Base-by-base conservation (phyloP, 2,329 filamentous ascomycete species). In the Ophiostoma tasmaniense region DNA sequence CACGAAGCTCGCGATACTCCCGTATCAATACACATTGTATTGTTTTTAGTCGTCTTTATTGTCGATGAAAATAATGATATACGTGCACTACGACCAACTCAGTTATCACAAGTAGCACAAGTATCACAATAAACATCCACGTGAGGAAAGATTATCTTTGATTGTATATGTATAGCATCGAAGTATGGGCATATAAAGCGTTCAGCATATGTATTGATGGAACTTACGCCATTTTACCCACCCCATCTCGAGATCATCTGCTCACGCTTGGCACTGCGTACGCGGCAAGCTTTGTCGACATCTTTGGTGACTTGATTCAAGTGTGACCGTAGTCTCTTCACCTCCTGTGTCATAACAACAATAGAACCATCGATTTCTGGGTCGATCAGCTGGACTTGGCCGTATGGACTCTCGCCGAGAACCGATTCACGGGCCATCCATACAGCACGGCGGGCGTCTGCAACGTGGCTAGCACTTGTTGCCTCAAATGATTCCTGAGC, bases 281-380 rank as follows among this genome's bases (percentile, higher is more conserved):
- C 77, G 33, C 75, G 73, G 10, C 75, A 73, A 5, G 79, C 73
- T 42, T 76, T 77, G 62, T 77, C 77, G 6, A 79, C 72, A 67
- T 78, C 75, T 17, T 70, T 69, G 50, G 82, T 78, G 0, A 81
- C 75, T 14, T 72, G 74, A 1, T 76, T 76, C 30, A 86, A 72
- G 66, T 78, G 79, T 35, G 76, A 76, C 64, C 75, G 76, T 0
- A 81, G 75, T 68, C 78, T 78, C 1, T 77, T 77, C 64, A 84
- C 77, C 75, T 85, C 83, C 66, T 81, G 78, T 0, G 75, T 75
- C 67, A 85, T 72, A 13, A 84, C 78, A 0, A 75, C 74, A n/a
- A 87, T 81, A 1, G 81, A 82, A 2, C 76, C 78, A 68, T 85
- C 82, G 50, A 86, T 81, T 35, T 85, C 83, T 0, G 82, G 79